Conservation (phyloP, 2,329 filamentous ascomycete species). For the Trichoderma polysporum region DNA sequence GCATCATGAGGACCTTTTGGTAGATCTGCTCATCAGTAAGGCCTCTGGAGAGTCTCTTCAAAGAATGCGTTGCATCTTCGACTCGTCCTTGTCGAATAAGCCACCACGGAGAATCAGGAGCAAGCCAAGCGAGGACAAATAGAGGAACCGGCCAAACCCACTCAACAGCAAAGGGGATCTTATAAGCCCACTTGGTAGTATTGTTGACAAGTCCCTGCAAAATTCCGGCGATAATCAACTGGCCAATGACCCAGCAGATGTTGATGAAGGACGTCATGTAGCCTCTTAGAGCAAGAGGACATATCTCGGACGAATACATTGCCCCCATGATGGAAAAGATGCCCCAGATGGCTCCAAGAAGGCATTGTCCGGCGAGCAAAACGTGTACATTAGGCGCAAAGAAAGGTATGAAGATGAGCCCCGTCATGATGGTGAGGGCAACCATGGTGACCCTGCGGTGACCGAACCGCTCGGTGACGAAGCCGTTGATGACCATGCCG, state of each 20-base stretch:
- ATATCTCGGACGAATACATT: conserved; percentile 43
- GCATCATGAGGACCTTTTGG: conserved; percentile 16
- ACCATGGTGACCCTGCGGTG: conserved; percentile 52
- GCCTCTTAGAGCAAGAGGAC: conserved; percentile 33
- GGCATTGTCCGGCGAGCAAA: conserved; percentile 44
- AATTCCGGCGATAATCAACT: conserved; percentile 20
- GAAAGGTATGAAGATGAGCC: conserved; percentile 27
- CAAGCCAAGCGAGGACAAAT: conserved; percentile 16
- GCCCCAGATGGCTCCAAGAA: conserved; percentile 43
- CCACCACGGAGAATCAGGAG: conserved; percentile 44
- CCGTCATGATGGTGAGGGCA: conserved; percentile 40
- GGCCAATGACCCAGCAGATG: conserved; percentile 22
- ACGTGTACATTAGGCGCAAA: conserved; percentile 36
- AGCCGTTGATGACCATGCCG: conserved; percentile 25
- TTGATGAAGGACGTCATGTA: conserved; percentile 40
- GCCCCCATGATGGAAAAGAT: conserved; percentile 42
- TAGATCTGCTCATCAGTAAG: conserved; percentile 16
- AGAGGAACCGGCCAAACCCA: conserved; percentile 28
- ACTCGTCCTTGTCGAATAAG: conserved; percentile 37
- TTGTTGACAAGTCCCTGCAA: conserved; percentile 23
- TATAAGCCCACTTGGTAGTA: conserved; percentile 26
- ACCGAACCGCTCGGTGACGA: conserved; percentile 24
- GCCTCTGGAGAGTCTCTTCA: conserved; percentile 16
- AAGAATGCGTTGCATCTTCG: conserved; percentile 30
- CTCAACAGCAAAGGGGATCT: conserved; percentile 30